Evolutionary conservation across 495 filamentous ascomycete genomes (phyloP).

Genomic region (Aspergillus bridgeri): DNA sequence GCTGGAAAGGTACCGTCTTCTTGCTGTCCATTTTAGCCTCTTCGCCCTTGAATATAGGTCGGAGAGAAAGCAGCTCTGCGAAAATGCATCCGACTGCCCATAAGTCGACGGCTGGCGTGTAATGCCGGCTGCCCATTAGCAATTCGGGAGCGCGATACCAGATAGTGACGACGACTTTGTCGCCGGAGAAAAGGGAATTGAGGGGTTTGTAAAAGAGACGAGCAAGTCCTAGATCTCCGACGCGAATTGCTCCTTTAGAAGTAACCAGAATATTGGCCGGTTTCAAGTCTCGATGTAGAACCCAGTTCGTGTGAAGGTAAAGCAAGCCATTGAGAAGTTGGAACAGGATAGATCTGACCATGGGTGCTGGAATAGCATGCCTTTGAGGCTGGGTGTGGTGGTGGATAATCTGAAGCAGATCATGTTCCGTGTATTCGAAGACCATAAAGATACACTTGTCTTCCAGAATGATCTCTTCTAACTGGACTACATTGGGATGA

Average conservation of each 20-base stretch:
- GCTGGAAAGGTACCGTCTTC: constrained; percentile 94
- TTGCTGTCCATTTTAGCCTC: constrained; percentile 99
- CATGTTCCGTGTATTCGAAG: constrained; percentile 97
- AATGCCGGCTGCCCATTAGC: constrained; percentile 84
- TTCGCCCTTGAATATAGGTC: constrained; percentile 97
- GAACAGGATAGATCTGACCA: constrained; percentile 88
- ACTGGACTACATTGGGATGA: constrained; percentile 84
- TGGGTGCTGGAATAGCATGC: constrained; percentile 80
- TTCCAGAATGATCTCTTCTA: constrained; percentile 95
- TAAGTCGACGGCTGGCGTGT: constrained; percentile 93
- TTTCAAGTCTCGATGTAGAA: constrained; percentile 93
- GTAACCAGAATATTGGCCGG: constrained; percentile 99
- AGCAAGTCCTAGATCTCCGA: constrained; percentile 89
- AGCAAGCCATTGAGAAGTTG: constrained; percentile 91
- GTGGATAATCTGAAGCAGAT: constrained; percentile 96
- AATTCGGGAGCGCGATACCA: constrained; percentile 98
- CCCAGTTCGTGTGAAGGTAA: constrained; percentile 96
- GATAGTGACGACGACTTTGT: constrained; percentile 98
- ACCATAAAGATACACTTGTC: constrained; percentile 99
- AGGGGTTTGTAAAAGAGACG: constrained; percentile 92
- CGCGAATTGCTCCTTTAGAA: constrained; percentile 79
- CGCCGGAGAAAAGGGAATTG: constrained; percentile 84
- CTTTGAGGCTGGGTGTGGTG: constrained; percentile 88
- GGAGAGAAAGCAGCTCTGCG: constrained; percentile 83
- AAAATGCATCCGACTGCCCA: constrained; percentile 99